phyloP scores from a whole-genome alignment of 768 basidiomycete species.

The Mycena kentingensis region DNA sequence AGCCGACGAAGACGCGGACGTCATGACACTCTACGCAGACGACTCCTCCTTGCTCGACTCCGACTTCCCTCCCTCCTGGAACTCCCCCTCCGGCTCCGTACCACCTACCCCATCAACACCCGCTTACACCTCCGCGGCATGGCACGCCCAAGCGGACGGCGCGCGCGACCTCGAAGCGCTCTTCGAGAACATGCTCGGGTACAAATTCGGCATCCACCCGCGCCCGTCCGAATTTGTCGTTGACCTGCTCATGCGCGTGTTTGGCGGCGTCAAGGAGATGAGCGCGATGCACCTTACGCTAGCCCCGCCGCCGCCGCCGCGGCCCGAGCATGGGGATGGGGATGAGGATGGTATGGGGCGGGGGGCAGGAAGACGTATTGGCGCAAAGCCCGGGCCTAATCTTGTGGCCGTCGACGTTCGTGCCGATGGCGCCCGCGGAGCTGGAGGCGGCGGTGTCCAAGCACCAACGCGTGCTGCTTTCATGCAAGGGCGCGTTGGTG shows the following conservation, averaged over 20 bases:
- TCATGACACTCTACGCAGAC: too few species aligned
- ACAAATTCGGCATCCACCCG: conserved; percentile 53
- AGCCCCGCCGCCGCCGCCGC: conserved; percentile 40
- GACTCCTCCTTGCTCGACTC: too few species aligned
- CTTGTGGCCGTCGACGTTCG: conserved; percentile 45
- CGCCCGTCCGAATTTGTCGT: conserved; percentile 53
- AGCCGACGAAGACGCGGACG: conserved; percentile 8
- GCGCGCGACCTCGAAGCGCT: conserved; percentile 55
- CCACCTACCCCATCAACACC: not conserved
- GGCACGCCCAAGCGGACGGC: conserved; percentile 40
- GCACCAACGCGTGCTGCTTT: conserved; percentile 46
- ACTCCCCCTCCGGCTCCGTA: too few species aligned
- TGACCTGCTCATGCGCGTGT: conserved; percentile 46
- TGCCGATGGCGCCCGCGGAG: conserved; percentile 42
- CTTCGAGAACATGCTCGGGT: conserved; percentile 60
- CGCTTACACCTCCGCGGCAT: conserved; percentile 29
- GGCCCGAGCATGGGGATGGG: not conserved
- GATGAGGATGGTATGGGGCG: not conserved
- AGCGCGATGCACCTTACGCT: conserved; percentile 58
- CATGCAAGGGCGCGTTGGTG: conserved; percentile 43
- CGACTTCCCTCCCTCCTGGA: too few species aligned
- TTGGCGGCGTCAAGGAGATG: conserved; percentile 47
- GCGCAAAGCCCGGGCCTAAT: conserved; percentile 51
- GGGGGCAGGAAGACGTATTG: conserved; percentile 16
- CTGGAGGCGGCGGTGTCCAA: conserved; percentile 53